Evolutionary conservation across 2,329 filamentous ascomycete species (phyloP), one percentile per base, ranked within the genome.

Genomic region (Bipolaris oryzae): DNA sequence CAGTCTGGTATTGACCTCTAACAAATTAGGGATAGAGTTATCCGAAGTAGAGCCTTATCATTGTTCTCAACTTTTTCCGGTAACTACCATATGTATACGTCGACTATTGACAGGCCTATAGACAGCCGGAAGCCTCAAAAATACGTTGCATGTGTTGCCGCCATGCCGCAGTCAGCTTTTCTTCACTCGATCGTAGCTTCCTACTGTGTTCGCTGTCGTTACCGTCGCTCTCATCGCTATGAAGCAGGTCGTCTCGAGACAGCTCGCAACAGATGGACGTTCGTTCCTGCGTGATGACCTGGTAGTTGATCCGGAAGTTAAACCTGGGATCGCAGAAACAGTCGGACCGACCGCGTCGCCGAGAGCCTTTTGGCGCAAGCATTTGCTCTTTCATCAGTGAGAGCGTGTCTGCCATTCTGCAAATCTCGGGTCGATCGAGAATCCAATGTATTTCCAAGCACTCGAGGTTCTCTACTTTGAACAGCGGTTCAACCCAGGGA

Each of bases 401-500:
- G 6, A 63, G 13, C 4, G 62, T 65, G 21, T 62, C 57, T 46
- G 55, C 58, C 46, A 65, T 55, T 37, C 57, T 53, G 9, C 52
- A 58, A 7, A 64, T n/a, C 13, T 58, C 43, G 9, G 58, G 53
- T 15, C 58, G 56, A 35, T 66, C 57, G 20, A 60, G 60, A 16
- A 56, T 51, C 65, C 64, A 69, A 20, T 60, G 54, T 28, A 69
- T 38, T 16, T 50, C 49, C n/a, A 67, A 37, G 6, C 31, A 53
- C 37, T 66, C 57, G 10, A 68, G 59, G 7, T 37, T 52, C n/a
- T 53, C 20, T 4, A 67, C 41, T 13, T 59, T 54, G 16, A 68
- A 51, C 16, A 67, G 43, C 2, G 66, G 63, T 21, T 68, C 23
- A 9, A 69, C 43, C 65, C 66, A 69, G 15, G 56, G 53, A 37